Evolutionary conservation across 768 basidiomycete species (phyloP), one percentile per base, ranked within the genome.

Genomic region (Tricholoma hemisulphureum): DNA sequence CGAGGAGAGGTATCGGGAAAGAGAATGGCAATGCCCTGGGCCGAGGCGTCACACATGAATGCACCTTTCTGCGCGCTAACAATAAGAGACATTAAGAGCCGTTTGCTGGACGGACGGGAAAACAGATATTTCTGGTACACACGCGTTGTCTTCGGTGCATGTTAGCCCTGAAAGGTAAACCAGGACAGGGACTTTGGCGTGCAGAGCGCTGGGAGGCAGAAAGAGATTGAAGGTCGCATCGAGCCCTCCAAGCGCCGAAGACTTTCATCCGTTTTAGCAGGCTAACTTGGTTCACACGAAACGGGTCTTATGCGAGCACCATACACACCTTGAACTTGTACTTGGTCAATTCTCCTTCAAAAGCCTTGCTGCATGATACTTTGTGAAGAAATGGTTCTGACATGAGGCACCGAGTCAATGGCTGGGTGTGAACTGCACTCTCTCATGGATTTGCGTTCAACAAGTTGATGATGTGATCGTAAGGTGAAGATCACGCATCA

Each of bases 1-100:
- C 97, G 84, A 1, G 97, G 97, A 31, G 92, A 95, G 0, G 96
- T 98, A 68, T 99, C 97, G 2, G 97, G 93, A 71, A 98, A 93
- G 56, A 98, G 83, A 51, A 98, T 76, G 0, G 97, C 95, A 55
- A 99, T 87, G 6, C 89, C 88, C 65, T 96, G 86, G 18, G 84
- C 78, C 4, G 93, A 83, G 1, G 96, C 96, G 37, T 89, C 84
- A n/a, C 85, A 80, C 35, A 98, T 75, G 75, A 98, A 96, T 10
- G 83, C 83, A n/a, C 93, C 95, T 71, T 99, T 98, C 73, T 95
- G 93, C 1, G 96, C 85, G 0, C 92, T 94, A 63, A 21, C 28
- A 34, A 18, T 31, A 28, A 58, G 16, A 9, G n/a, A 26, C 23
- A 21, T 31, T 28, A 39, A n/a, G n/a, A n/a, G n/a, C n/a, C n/a